Evolutionary conservation across 768 basidiomycete genomes (phyloP), one percentile per base, ranked within the genome.

Genomic region (Pleurotus sapidus): DNA sequence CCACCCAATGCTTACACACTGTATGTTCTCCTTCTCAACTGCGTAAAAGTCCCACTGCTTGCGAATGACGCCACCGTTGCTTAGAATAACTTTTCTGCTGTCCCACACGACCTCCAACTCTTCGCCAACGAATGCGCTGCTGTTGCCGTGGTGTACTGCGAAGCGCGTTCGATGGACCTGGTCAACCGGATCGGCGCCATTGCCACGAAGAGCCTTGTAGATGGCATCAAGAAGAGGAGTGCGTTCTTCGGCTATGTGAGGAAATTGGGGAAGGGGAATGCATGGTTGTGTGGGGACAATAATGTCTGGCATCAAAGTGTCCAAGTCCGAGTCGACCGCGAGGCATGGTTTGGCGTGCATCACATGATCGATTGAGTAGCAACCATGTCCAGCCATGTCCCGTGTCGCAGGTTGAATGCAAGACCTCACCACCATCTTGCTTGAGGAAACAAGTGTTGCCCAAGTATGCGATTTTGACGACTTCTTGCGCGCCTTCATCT

Each of bases 1-100:
- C 68, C 80, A 81, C 3, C 87, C 92, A n/a, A 88, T 74, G 65
- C 91, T 92, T 4, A 89, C 91, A 73, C 81, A 90, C 63, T 91
- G 91, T 34, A 94, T 82, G 1, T 80, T 77, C 64, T 93, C 87
- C 5, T 77, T 80, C 64, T 91, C 89, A 42, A 83, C 75, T n/a
- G 74, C 68, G 30, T 34, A 34, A 65, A 93, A 89, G 54, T 78
- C 81, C 92, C 91, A 93, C 64, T 84, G 84, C 64, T 86, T 85
- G 56, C 74, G 74, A 54, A 92, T 82, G 14, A 89, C 74, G 0
- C 88, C 88, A 0, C 88, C 91, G 15, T 76, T 75, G 58, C 82
- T 85, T 62, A 89, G 73, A 0, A 89, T 72, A 0, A 88, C 89
- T 14, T 78, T 80, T 56, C 76, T 74, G 20, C 78, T 74, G 61